A percentile compares a stretch with the other conserved stretches of the same genome.
These are phyloP conservation scores for Saitozyma podzolica DNA, from an alignment of 768 basidiomycete species.

Conservation along the genomic window DNA sequence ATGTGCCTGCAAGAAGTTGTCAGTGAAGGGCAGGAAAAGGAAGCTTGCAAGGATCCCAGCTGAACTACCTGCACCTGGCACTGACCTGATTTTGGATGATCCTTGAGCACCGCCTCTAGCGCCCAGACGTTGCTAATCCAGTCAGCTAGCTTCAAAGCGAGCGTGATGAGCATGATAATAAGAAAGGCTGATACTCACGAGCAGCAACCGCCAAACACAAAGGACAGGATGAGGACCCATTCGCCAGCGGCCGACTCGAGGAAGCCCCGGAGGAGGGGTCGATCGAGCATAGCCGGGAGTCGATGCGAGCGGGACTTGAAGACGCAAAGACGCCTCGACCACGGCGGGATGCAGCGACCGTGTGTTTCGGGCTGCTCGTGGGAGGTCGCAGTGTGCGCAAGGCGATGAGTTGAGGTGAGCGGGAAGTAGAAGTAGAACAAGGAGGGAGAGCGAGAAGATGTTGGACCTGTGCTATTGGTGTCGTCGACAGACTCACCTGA, in stretches of 20 bases:
- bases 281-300: too few species aligned
- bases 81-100: conserved; percentile 69
- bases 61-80: not conserved
- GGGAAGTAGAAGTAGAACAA: too few species aligned
- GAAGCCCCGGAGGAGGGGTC: conserved; percentile 10
- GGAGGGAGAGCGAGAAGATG: too few species aligned
- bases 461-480: too few species aligned
- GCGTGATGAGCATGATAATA: not conserved
- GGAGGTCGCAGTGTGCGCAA: too few species aligned
- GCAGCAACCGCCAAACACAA: conserved; percentile 83
- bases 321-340: too few species aligned
- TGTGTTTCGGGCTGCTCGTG: too few species aligned
- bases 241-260: conserved; percentile 39
- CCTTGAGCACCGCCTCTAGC: conserved; percentile 70
- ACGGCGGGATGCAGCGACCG: too few species aligned
- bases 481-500: too few species aligned
- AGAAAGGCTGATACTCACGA: conserved; percentile 51
- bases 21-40: too few species aligned
- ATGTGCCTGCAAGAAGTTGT: conserved; percentile 60
- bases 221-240: conserved; percentile 65
- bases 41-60: not conserved
- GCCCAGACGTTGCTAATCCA: conserved; percentile 66
- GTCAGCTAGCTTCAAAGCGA: not conserved
- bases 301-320: too few species aligned
- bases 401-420: too few species aligned